These are phyloP conservation scores for Phytophthora palmivora DNA, from an alignment of 352 stramenopile species.

Conservation along the genomic window DNA sequence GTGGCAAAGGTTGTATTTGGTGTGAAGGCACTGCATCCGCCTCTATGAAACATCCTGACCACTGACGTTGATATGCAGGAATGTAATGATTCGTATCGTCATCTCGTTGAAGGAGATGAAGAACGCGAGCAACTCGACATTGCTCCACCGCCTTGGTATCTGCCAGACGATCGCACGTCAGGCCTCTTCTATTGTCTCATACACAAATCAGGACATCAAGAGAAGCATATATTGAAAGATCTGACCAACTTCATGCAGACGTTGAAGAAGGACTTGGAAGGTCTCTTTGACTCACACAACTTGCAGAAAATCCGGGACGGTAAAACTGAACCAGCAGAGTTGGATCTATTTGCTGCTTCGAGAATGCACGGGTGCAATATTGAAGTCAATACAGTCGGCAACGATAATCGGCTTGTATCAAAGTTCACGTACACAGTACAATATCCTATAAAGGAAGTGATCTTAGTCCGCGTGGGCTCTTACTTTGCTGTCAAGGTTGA, in stretches of 20 bases:
- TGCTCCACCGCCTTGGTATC: neutral
- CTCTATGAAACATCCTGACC: neutral
- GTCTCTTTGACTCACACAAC: conserved; percentile 4
- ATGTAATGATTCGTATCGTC: neutral
- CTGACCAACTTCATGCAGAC: too few relatives aligned
- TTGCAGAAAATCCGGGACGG: neutral
- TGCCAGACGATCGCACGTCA: neutral
- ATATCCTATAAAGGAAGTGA: conserved; percentile 3
- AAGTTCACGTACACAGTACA: conserved; percentile 16
- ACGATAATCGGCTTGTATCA: conserved; percentile 3
- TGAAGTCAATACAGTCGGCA: conserved; percentile 17
- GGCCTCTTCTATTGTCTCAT: conserved; percentile 9
- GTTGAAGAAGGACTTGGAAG: too few relatives aligned
- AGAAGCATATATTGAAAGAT: neutral
- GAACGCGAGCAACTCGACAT: conserved; percentile 1
- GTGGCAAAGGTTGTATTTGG: neutral
- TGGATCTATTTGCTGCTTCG: conserved; percentile 5
- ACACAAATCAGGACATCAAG: neutral
- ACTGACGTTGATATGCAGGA: neutral
- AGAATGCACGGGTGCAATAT: conserved; percentile 13
- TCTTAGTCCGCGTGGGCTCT: conserved; percentile 2
- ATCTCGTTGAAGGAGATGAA: neutral
- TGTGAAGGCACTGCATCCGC: neutral
- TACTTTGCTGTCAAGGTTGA: conserved; percentile 26
- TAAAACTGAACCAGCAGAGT: neutral